phyloP scores from a whole-genome alignment of 1,284 basidiomycete genomes.

The Leccinum griseonigrum region DNA sequence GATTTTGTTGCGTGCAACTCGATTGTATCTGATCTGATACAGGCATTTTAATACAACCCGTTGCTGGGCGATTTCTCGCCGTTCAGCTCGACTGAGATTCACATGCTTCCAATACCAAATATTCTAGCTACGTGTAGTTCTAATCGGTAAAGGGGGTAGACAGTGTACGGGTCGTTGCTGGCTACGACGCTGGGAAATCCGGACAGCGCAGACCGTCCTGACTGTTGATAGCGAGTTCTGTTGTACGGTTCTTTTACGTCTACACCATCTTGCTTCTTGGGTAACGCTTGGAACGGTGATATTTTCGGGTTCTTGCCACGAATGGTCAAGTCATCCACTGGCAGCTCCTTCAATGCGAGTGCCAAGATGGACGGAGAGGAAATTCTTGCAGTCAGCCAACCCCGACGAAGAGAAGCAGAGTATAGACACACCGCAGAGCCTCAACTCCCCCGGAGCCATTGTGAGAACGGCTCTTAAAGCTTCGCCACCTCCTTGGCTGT shows the following conservation, averaged over 20 bases:
- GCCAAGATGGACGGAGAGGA: constrained; percentile 52
- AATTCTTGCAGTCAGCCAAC: constrained; percentile 43
- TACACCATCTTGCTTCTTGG: constrained; percentile 33
- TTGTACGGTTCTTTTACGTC: constrained; percentile 50
- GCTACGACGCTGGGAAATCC: no score
- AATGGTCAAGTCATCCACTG: constrained; percentile 53
- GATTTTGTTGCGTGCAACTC: not conserved
- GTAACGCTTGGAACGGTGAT: constrained; percentile 18
- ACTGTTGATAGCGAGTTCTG: constrained; percentile 47
- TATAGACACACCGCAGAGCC: constrained; percentile 50
- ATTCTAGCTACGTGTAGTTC: no score
- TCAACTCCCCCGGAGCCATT: constrained; percentile 63
- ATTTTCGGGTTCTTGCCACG: constrained; percentile 40
- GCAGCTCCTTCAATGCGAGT: constrained; percentile 52
- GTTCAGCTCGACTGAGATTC: not conserved
- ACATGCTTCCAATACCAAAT: no score
- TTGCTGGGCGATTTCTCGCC: not conserved
- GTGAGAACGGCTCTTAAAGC: constrained; percentile 46
- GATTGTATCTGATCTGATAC: not conserved
- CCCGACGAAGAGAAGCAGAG: not conserved
- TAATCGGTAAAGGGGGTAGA: no score
- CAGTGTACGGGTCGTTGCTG: no score
- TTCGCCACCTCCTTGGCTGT: constrained; percentile 67
- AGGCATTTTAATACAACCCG: not conserved
- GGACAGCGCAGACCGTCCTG: constrained; percentile 16